Evolutionary conservation across 1,139 yeast genomes (phyloP).

Genomic region (Saccharomyces uvarum): DNA sequence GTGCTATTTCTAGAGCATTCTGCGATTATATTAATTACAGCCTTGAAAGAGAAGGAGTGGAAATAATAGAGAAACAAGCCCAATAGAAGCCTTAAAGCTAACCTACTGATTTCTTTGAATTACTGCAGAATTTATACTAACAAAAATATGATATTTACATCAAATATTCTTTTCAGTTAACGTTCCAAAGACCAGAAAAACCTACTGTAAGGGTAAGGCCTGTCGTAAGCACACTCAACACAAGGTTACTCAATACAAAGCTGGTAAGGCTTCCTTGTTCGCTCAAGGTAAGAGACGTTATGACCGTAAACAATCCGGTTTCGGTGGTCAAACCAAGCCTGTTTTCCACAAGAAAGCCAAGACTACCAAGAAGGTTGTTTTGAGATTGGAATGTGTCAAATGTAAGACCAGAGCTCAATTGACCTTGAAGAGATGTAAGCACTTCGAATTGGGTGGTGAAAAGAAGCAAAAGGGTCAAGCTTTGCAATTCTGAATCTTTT

Average conservation of each 20-base stretch:
- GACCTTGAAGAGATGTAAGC: slow-evolving; percentile 99
- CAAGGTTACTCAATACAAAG: slow-evolving; percentile 99
- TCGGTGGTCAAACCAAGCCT: slow-evolving; percentile 99
- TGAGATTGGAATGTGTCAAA: slow-evolving; percentile 96
- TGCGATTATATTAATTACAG: background rate
- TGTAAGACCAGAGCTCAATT: slow-evolving; percentile 99
- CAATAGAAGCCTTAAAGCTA: background rate
- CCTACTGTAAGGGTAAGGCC: slow-evolving; percentile 98
- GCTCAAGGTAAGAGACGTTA: slow-evolving; percentile 99
- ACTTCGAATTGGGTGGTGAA: slow-evolving; percentile 99
- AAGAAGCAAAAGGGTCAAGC: slow-evolving; percentile 99
- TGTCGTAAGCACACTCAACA: slow-evolving; percentile 99
- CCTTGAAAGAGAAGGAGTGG: background rate
- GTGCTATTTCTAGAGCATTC: background rate
- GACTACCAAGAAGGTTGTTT: slow-evolving; percentile 99
- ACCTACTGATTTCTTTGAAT: background rate
- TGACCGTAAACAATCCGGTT: slow-evolving; percentile 99
- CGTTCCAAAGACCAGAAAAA: slow-evolving; percentile 99
- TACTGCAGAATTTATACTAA: slow-evolving; percentile 9
- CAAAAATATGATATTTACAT: slow-evolving; percentile 4
- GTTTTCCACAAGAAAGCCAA: slow-evolving; percentile 99
- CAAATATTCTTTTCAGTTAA: slow-evolving; percentile 50
- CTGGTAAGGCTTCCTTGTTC: slow-evolving; percentile 98
- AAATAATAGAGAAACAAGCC: background rate
- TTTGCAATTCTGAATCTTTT: slow-evolving; percentile 68